Evolutionary conservation across 2,329 filamentous ascomycete species (phyloP), one percentile per base, ranked within the genome.

Genomic region (Fusarium abutilonis): DNA sequence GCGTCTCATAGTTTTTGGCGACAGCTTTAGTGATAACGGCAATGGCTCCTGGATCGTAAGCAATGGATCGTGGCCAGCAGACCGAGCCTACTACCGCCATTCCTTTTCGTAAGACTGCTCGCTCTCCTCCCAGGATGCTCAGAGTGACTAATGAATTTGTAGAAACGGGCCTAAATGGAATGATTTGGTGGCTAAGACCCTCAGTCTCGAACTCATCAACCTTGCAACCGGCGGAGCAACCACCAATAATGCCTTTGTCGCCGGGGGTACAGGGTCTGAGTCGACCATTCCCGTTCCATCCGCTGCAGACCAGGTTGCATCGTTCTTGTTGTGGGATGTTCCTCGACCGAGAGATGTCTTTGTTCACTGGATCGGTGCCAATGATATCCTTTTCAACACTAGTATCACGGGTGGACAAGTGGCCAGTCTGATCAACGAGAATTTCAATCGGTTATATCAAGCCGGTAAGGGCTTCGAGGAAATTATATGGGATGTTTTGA

Each of bases 21-120:
- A 64, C 9, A 64, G 62, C 40, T 64, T 64, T 41, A 64, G 62
- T 28, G 62, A 64, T 1, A 63, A 64, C 7, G 62, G 61, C 9
- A 63, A 64, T 38, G 62, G 62, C 0, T 64, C 62, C 19, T 64
- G 62, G 62, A 13, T 64, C 11, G 61, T 14, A 3, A 64, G 62
- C 21, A 63, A 64, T 11, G 56, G 52, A 19, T 41, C 61, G 6
- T 64, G 62, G 62, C 61, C 62, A 5, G 44, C n/a, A 10, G 62
- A 64, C 3, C 61, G 52, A 29, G 61, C 61, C 3, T 64, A 64
- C 8, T 64, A 63, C 9, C 17, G 31, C 2, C 62, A 64, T 32
- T 65, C 60, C 1, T 63, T 60, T 10, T 63, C 60, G 60, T 64
- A 29, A 3, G 55, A 11, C 2, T 2, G 5, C 0, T 1, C 2